Conservation (phyloP, 805 yeast species). For the Lachancea sp. region DNA sequence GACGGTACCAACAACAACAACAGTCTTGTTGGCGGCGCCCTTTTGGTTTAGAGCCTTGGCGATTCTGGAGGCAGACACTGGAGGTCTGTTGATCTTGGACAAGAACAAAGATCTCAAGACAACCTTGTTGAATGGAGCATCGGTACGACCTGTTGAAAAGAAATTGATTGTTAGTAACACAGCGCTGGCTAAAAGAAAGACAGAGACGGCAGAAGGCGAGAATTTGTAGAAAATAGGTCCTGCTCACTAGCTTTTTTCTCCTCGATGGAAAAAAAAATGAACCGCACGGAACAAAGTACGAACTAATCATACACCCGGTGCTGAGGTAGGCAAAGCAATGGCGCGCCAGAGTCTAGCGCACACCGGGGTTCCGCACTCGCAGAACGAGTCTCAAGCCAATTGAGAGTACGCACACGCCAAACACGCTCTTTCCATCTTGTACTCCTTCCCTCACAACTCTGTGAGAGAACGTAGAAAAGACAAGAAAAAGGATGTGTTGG, state of each 20-base stretch:
- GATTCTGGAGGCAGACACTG: slow-evolving; percentile 92
- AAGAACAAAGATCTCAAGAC: slow-evolving; percentile 90
- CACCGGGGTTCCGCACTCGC: slow-evolving; percentile 9
- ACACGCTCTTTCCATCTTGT: too few species aligned
- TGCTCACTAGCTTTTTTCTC: slow-evolving; percentile 40
- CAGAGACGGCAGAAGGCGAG: slow-evolving; percentile 16
- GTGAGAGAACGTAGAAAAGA: too few species aligned
- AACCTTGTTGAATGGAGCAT: slow-evolving; percentile 97
- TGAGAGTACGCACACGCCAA: too few species aligned
- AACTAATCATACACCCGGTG: neutral
- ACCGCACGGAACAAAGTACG: slow-evolving; percentile 6
- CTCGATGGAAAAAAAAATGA: neutral
- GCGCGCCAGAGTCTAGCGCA: slow-evolving; percentile 10
- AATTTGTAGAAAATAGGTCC: slow-evolving; percentile 29
- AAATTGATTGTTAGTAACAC: slow-evolving; percentile 36
- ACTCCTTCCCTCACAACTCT: too few species aligned
- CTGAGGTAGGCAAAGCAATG: neutral
- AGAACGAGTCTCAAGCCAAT: slow-evolving; percentile 8
- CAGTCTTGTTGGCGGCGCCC: slow-evolving; percentile 84
- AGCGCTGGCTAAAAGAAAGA: slow-evolving; percentile 7
- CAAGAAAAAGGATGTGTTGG: neutral
- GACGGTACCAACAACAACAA: slow-evolving; percentile 98
- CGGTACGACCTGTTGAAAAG: slow-evolving; percentile 80
- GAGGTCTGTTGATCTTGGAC: slow-evolving; percentile 99
- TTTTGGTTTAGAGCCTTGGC: slow-evolving; percentile 73